Percentiles rank a stretch among this genome's conserved stretches.
Conservation (phyloP, 208 protist species). For the Endotrypanum monterogeii region DNA sequence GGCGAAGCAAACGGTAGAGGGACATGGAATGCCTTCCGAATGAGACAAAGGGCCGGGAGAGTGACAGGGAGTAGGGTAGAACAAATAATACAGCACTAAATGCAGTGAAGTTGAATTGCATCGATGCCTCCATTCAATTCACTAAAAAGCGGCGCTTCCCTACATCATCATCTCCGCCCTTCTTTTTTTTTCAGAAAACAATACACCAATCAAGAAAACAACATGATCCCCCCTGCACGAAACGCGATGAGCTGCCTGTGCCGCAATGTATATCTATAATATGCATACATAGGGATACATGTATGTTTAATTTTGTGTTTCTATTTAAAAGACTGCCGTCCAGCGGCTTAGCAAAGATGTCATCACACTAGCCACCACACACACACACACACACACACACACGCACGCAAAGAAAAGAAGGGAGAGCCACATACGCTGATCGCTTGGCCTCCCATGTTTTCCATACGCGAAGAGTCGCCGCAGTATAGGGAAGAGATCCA, state of each 20-base stretch:
- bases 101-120: too few species aligned
- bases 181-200: not conserved
- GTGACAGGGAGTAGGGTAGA: too few species aligned
- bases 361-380: not conserved
- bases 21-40: too few species aligned
- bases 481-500: not conserved
- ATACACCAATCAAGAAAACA: not conserved
- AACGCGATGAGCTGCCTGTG: not conserved
- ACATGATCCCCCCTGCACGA: not conserved
- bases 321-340: not conserved
- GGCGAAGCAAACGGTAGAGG: too few species aligned
- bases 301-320: not conserved
- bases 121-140: too few species aligned
- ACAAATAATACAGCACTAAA: too few species aligned
- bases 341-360: not conserved
- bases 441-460: not conserved
- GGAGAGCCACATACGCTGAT: not conserved
- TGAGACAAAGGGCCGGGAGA: too few species aligned
- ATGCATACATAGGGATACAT: too few species aligned
- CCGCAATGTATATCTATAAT: too few species aligned
- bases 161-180: not conserved
- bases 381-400: not conserved
- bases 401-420: too few species aligned
- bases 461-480: not conserved
- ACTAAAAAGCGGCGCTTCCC: too few species aligned